Percentiles rank a stretch among this genome's conserved stretches.
Conservation (phyloP, 805 yeast genomes). For the Saccharomyces kudriavzevii region DNA sequence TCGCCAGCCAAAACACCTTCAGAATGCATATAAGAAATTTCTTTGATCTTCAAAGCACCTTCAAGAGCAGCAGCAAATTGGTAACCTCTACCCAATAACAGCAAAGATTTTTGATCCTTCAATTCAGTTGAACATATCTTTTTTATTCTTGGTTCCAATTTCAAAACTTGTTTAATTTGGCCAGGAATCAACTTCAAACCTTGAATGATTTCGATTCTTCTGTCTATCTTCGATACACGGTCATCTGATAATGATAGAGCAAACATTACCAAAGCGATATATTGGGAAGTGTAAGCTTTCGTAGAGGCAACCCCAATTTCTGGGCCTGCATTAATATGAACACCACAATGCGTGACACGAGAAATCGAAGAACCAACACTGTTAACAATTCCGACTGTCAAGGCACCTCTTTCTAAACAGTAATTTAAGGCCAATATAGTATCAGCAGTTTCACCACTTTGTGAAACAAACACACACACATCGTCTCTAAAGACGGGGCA, state of each 20-base stretch:
- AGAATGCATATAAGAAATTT: slow-evolving; percentile 96
- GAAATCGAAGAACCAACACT: slow-evolving; percentile 96
- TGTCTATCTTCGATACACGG: slow-evolving; percentile 61
- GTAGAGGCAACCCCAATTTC: slow-evolving; percentile 99
- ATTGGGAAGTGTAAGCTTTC: slow-evolving; percentile 97
- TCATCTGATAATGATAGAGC: slow-evolving; percentile 93
- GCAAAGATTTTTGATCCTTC: slow-evolving; percentile 74
- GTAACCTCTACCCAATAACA: slow-evolving; percentile 93
- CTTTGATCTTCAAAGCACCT: slow-evolving; percentile 97
- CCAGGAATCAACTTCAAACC: slow-evolving; percentile 79
- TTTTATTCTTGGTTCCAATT: slow-evolving; percentile 66
- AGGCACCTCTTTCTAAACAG: slow-evolving; percentile 94
- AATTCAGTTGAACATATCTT: slow-evolving; percentile 63
- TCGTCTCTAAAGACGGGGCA: slow-evolving; percentile 99
- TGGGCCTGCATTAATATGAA: slow-evolving; percentile 98
- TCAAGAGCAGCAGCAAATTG: slow-evolving; percentile 96
- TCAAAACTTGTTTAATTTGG: slow-evolving; percentile 72
- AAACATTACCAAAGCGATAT: slow-evolving; percentile 92
- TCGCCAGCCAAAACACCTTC: slow-evolving; percentile 99
- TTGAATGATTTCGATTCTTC: slow-evolving; percentile 78
- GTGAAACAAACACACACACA: slow-evolving; percentile 94
- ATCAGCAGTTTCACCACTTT: slow-evolving; percentile 98
- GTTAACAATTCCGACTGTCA: slow-evolving; percentile 95
- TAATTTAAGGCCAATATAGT: slow-evolving; percentile 90
- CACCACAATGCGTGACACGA: slow-evolving; percentile 97